Evolutionary conservation across 73 alveolate genomes (phyloP), one percentile per base, ranked within the genome.

Genomic region (Paramecium sexaurelia): DNA sequence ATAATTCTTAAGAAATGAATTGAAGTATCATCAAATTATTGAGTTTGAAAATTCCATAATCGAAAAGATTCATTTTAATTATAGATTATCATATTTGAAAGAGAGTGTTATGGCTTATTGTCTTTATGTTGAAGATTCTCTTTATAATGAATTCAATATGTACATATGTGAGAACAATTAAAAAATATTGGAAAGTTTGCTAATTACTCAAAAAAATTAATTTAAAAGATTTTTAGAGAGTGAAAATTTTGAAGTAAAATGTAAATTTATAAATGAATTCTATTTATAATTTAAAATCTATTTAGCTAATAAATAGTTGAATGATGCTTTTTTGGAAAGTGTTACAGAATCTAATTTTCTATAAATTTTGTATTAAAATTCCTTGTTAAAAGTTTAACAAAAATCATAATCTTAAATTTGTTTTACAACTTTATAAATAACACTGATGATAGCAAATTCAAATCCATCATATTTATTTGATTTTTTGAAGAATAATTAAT

Each of bases 101-200:
- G 90, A 78, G 9, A 20, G 75, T 24, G 90, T 78, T 37, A 78
- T 78, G 90, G 90, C 90, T 6, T 78, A 41, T 33, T 41, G 17
- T 41, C 43, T 78, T 2, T 78, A 78, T 32, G 6, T 78, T 3
- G 55, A 78, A 75, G 88, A 75, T 37, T 69, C 88, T 37, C 20
- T 36, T 9, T 75, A 75, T 39, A 36, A 19, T 20, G 22, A 32
- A 9, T 75, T 75, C 17, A 75, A 32, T 13, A 6, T 3, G 6
- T 37, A 32, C 3, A 37, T 75, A 9, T 3, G 3, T 40, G 27
- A 32, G 19, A 75, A 75, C 20, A 75, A 43, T 40, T 2, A 43
- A 33, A 11, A 36, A 32, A 78, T 78, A 19, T 43, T 78, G 36
- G 67, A 78, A 3, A 43, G 33, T 1, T 20, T 78, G 7, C 22